Percentiles rank a stretch among this genome's conserved stretches.
Conservation (phyloP, 495 filamentous ascomycete genomes). For the Staphylotrichum tortipilum region DNA sequence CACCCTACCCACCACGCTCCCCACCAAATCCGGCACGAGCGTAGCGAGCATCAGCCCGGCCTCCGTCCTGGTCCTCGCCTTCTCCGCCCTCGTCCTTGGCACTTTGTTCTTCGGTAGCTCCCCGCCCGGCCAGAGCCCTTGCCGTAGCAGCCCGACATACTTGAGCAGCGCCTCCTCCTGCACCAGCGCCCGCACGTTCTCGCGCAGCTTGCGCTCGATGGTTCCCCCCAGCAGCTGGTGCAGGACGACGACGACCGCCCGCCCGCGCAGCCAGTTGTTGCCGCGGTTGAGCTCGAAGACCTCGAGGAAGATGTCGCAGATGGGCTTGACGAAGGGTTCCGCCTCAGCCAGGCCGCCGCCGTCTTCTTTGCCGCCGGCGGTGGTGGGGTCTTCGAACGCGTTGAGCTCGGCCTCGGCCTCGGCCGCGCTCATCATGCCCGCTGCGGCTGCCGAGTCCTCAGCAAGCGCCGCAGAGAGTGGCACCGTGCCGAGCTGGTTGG, state of each 20-base stretch:
- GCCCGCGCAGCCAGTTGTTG: conserved; percentile 88
- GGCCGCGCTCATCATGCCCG: conserved; percentile 55
- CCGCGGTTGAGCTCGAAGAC: conserved; percentile 89
- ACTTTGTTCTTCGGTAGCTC: conserved; percentile 40
- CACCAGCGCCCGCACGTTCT: conserved; percentile 58
- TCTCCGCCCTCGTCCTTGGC: conserved; percentile 56
- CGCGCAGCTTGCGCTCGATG: conserved; percentile 88
- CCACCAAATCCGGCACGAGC: conserved; percentile 72
- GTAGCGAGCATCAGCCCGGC: conserved; percentile 74
- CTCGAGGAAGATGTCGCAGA: conserved; percentile 96
- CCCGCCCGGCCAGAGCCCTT: conserved; percentile 71
- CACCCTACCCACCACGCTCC: conserved; percentile 71
- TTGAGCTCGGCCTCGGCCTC: conserved; percentile 93
- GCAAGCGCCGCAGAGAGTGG: conserved; percentile 40
- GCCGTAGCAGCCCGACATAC: conserved; percentile 61
- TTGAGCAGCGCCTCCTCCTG: conserved; percentile 71
- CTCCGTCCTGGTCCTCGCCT: conserved; percentile 60
- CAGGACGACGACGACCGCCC: conserved; percentile 90
- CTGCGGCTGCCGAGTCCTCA: conserved; percentile 25
- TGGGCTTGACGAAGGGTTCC: conserved; percentile 95
- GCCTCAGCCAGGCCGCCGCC: conserved; percentile 51
- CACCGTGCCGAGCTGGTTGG: conserved; percentile 58
- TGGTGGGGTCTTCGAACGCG: conserved; percentile 64
- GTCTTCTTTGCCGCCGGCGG: conserved; percentile 11
- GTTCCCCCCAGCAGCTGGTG: conserved; percentile 78